phyloP scores from a whole-genome alignment of 1,284 basidiomycete genomes.

The Trametes polyzona region DNA sequence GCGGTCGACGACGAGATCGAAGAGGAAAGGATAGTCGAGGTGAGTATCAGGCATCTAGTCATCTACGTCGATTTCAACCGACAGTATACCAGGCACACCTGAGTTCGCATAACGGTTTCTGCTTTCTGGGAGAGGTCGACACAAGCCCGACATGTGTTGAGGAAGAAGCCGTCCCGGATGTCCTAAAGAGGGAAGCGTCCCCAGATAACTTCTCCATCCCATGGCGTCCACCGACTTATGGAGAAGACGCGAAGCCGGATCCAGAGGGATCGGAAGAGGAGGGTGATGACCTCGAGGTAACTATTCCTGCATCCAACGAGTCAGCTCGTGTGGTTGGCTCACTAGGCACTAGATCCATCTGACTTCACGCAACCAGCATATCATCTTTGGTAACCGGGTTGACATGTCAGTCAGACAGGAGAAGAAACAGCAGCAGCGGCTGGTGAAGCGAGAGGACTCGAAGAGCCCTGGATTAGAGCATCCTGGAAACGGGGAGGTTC shows the following conservation, averaged over 20 bases:
- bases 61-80: neutral
- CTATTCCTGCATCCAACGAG: neutral
- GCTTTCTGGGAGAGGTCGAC: too few relatives aligned
- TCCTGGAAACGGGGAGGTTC: neutral
- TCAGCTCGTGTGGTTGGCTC: neutral
- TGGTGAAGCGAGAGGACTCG: constrained; percentile 8
- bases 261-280: neutral
- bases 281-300: constrained; percentile 15
- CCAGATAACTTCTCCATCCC: neutral
- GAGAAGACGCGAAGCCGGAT: neutral
- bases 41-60: neutral
- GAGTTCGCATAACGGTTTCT: neutral
- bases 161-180: neutral
- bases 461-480: neutral
- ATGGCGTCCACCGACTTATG: neutral
- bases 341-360: constrained; percentile 1
- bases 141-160: neutral
- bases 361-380: constrained; percentile 6
- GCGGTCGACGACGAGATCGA: neutral
- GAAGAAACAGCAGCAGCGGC: too few relatives aligned
- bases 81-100: neutral
- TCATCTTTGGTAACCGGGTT: neutral
- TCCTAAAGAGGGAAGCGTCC: neutral
- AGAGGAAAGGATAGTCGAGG: constrained; percentile 2
- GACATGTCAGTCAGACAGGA: neutral